Conservation (phyloP, 2,329 filamentous ascomycete species). For the Cadophora luteo-olivacea region DNA sequence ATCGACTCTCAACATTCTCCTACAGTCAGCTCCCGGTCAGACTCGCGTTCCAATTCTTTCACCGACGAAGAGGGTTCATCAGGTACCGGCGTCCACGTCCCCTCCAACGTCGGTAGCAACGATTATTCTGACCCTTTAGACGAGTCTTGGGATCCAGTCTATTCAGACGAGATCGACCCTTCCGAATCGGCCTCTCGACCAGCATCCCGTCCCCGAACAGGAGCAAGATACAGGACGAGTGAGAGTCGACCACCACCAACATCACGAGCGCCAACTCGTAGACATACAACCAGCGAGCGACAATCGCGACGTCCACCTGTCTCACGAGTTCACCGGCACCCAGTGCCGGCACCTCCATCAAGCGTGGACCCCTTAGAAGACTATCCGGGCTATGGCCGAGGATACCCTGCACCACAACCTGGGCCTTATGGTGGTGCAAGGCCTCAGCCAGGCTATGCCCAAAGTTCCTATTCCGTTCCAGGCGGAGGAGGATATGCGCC, state of each 20-base stretch:
- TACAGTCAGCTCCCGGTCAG: conserved; percentile 39
- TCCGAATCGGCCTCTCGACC: conserved; percentile 63
- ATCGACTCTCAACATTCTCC: conserved; percentile 34
- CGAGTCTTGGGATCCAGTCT: conserved; percentile 45
- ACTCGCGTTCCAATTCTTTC: conserved; percentile 39
- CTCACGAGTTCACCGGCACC: conserved; percentile 50
- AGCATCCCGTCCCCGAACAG: conserved; percentile 49
- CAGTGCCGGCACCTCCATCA: conserved; percentile 59
- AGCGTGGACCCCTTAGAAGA: conserved; percentile 71
- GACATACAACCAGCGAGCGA: conserved; percentile 45
- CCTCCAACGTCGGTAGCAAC: conserved; percentile 46
- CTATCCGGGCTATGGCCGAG: conserved; percentile 56
- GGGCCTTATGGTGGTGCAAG: conserved; percentile 38
- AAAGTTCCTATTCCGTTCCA: conserved; percentile 40
- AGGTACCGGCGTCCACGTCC: conserved; percentile 42
- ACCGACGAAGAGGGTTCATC: conserved; percentile 43
- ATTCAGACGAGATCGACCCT: conserved; percentile 59
- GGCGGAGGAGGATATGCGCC: conserved; percentile 38
- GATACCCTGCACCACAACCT: conserved; percentile 45
- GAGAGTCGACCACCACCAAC: conserved; percentile 46
- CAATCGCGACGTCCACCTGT: conserved; percentile 46
- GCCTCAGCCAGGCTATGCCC: conserved; percentile 41
- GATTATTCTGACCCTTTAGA: conserved; percentile 49
- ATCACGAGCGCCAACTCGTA: conserved; percentile 50
- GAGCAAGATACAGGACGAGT: conserved; percentile 36